phyloP scores from a whole-genome alignment of 2,329 filamentous ascomycete species.

The Colletotrichum caudatum region DNA sequence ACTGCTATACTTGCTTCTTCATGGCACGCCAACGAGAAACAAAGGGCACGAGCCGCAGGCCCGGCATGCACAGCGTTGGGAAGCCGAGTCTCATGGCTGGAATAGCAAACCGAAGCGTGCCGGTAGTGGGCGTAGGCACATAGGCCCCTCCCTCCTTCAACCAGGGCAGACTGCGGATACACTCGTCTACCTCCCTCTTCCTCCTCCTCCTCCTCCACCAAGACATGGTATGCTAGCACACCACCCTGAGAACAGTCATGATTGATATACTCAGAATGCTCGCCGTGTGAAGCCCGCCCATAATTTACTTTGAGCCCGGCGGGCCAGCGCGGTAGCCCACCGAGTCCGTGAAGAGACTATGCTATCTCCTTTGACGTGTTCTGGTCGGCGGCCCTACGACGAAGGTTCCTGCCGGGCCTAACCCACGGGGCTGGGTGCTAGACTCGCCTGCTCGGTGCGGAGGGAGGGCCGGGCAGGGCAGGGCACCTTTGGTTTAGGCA shows the following conservation, averaged over 20 bases:
- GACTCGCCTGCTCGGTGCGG: background rate
- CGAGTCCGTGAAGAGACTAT: constrained; percentile 30
- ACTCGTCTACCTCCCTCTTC: background rate
- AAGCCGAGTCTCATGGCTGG: constrained; percentile 2
- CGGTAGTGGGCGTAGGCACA: constrained; percentile 1
- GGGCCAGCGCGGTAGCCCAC: background rate
- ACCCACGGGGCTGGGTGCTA: constrained; percentile 1
- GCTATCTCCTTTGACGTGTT: constrained; percentile 28
- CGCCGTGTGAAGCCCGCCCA: constrained; percentile 23
- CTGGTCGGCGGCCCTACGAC: constrained; percentile 20
- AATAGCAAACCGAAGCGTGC: constrained; percentile 12
- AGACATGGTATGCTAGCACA: background rate
- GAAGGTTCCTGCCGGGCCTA: constrained; percentile 10
- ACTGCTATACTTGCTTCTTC: constrained; percentile 2
- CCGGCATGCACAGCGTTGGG: background rate
- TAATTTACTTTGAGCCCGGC: background rate
- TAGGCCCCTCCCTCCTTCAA: background rate
- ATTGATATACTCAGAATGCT: constrained; percentile 11
- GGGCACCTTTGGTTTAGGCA: background rate
- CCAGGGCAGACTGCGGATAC: constrained; percentile 19
- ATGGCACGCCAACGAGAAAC: constrained; percentile 18
- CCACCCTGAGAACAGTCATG: background rate
- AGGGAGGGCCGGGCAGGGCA: constrained; percentile 3
- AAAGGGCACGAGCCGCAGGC: constrained; percentile 18
- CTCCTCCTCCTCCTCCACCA: background rate